Conservation (phyloP, 441 rosid species). For the Eruca vesicaria region DNA sequence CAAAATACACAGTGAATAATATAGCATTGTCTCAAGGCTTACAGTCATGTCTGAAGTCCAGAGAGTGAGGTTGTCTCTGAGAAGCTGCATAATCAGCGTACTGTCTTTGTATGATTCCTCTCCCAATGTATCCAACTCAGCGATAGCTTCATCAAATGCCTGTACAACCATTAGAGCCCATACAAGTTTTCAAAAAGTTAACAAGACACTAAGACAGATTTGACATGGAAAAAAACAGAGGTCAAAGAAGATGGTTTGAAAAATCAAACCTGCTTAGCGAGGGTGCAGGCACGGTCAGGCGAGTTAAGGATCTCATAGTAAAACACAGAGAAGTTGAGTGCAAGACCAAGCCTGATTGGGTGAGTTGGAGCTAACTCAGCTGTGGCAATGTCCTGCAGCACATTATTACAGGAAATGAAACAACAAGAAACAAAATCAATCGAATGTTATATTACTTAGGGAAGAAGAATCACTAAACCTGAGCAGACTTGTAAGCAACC, state of each 20-base stretch:
- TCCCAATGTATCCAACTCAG: constrained; percentile 83
- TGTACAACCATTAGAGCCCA: constrained; percentile 17
- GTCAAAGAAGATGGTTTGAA: neutral
- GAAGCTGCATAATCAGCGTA: constrained; percentile 89
- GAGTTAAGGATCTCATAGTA: constrained; percentile 93
- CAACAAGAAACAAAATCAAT: neutral
- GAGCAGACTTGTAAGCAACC: constrained; percentile 89
- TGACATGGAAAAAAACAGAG: neutral
- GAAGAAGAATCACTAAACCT: constrained; percentile 36
- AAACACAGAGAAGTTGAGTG: constrained; percentile 90
- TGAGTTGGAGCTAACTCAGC: constrained; percentile 87
- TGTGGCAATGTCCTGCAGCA: constrained; percentile 61
- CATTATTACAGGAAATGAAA: too few relatives aligned
- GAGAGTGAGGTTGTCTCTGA: constrained; percentile 81
- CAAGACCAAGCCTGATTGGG: constrained; percentile 89
- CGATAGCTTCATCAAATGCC: constrained; percentile 91
- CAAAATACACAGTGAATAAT: neutral
- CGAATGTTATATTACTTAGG: too few relatives aligned
- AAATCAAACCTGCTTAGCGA: constrained; percentile 67
- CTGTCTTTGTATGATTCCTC: constrained; percentile 94
- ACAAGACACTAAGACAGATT: neutral
- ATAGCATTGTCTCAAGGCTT: neutral
- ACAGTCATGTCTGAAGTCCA: constrained; percentile 89
- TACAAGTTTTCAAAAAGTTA: neutral
- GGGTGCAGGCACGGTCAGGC: constrained; percentile 88